phyloP scores from a whole-genome alignment of 495 filamentous ascomycete species.

The Immersiella caudata region DNA sequence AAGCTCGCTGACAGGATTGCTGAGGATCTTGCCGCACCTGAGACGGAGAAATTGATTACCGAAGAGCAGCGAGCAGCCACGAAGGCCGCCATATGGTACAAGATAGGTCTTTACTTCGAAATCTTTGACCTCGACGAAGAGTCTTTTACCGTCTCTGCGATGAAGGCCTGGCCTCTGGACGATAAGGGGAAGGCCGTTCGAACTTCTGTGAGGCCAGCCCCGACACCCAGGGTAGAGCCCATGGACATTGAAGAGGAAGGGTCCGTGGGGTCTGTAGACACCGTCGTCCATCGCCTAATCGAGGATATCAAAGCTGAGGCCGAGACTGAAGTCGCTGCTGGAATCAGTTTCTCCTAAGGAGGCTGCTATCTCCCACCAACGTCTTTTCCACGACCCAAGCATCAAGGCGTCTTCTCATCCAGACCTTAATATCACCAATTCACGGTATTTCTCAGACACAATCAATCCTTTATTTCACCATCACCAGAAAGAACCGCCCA shows the following conservation, averaged over 20 bases:
- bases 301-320: no score
- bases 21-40: constrained; percentile 4
- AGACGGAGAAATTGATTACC: constrained; percentile 7
- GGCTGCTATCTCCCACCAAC: no score
- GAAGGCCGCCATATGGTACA: constrained; percentile 5
- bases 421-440: no score
- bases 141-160: constrained; percentile 7
- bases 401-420: no score
- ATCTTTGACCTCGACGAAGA: constrained; percentile 7
- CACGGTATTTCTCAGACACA: no score
- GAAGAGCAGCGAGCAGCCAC: constrained; percentile 6
- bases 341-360: no score
- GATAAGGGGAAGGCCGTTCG: constrained; percentile 5
- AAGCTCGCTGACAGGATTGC: constrained; percentile 9
- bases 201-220: constrained; percentile 5
- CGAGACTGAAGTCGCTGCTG: no score
- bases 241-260: constrained; percentile 4
- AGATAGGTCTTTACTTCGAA: constrained; percentile 8
- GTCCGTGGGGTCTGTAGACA: no score
- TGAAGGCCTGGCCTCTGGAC: constrained; percentile 7
- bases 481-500: no score
- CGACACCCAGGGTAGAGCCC: constrained; percentile 5
- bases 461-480: no score
- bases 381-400: no score
- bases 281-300: no score